Base-by-base conservation (phyloP, 441 rosid genomes). In the Corymbia citriodora region DNA sequence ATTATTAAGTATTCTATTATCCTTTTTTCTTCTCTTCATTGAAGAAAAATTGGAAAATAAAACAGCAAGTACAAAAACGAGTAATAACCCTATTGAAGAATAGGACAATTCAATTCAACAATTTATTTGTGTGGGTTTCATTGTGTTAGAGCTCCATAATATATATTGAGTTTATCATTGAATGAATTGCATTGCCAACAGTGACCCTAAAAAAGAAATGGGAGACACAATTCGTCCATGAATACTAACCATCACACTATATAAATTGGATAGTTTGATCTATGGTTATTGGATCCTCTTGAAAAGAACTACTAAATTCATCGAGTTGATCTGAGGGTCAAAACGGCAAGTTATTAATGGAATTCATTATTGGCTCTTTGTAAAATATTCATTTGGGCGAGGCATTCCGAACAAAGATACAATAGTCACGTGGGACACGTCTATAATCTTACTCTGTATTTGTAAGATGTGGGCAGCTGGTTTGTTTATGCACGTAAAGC, bases 81-180 rank as follows among this genome's bases (percentile, higher is more conserved):
- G 70, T 63, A 29, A 63, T 29, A 29, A 29, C 33, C 33, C n/a
- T 0, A 2, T 17, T 63, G 29, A 33, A 63, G 33, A 63, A 33
- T 11, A 14, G 33, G 7, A 63, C 15, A 9, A 29, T 63, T 63
- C 72, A 63, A 29, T 63, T 63, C 8, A 16, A 63, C 72, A 29
- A 29, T 63, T 63, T 63, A 36, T n/a, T 63, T 1, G 2, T 13
- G 3, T 0, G 10, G 36, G 7, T 63, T 6, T 2, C 0, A 63
- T 63, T 14, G 17, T 63, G 36, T 29, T 15, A 4, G 29, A 29
- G 36, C 72, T 63, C 7, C 14, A 29, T 63, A 29, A 0, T 29
- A 29, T 63, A 4, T 0, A 63, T 63, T 29, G 29, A 33, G 33
- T 63, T 63, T 29, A 63, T 29, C 2, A 4, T 29, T 63, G 7